Evolutionary conservation across 2,329 filamentous ascomycete genomes (phyloP), one percentile per base, ranked within the genome.

Genomic region (Periconia sp.): DNA sequence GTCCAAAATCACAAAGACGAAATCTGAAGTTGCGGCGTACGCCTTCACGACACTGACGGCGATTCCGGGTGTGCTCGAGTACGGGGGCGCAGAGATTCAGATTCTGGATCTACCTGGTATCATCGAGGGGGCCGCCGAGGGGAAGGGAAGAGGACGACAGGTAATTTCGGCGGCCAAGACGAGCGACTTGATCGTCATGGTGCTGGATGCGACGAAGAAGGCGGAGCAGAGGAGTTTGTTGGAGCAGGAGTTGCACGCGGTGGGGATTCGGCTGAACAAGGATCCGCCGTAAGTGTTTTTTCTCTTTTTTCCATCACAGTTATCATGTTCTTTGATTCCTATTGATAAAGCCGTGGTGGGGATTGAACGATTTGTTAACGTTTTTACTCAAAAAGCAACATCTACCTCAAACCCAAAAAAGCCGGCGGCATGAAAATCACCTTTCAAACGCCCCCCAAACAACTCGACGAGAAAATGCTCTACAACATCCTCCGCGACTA

Each of bases 341-440:
- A 41, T 20, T 31, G 3, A 11, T n/a, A 30, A 33, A 8, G 8
- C 31, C 44, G 31, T 46, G 8, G 11, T 31, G 8, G n/a, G n/a
- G n/a, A n/a, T n/a, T 15, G 6, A 30, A 31, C 7, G 23, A 9
- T 42, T 19, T 27, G 14, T 6, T 19, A 17, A 42, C 8, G 50
- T 50, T 58, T 41, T 59, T 18, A 2, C 1, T 6, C 18, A 8
- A 33, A 18, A 31, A 93, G 90, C 33, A 99, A 99, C 74, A 97
- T 99, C 75, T 97, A 97, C 72, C 84, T 99, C 53, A 99, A 99
- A 76, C 82, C 82, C 23, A 99, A 99, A 76, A 96, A 94, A 71
- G 92, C 93, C 0, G 94, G 94, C 52, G 94, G 95, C 55, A 94
- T 99, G 91, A 99, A 99, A 77, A 97, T 99, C 71, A 97, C 90